These are phyloP conservation scores for Parastagonospora nodorum DNA, from an alignment of 2,329 filamentous ascomycete genomes.

Conservation along the genomic window DNA sequence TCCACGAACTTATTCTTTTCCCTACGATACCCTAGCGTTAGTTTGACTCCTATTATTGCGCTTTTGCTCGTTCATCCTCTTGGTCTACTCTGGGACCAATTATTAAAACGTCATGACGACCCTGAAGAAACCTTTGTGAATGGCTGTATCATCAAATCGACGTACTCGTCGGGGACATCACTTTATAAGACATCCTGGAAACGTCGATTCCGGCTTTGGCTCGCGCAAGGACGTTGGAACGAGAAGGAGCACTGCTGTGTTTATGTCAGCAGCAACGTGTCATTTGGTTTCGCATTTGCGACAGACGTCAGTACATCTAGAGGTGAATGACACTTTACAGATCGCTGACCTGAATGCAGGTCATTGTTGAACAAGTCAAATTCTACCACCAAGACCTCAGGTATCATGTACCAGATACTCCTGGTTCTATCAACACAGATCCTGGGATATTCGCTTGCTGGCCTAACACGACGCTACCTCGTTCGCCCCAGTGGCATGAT, in stretches of 20 bases:
- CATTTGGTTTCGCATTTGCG: slow-evolving; percentile 86
- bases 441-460: slow-evolving; percentile 83
- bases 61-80: slow-evolving; percentile 83
- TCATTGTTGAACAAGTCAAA: slow-evolving; percentile 86
- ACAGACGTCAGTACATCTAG: slow-evolving; percentile 64
- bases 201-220: slow-evolving; percentile 68
- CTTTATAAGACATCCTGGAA: slow-evolving; percentile 24
- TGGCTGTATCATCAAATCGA: slow-evolving; percentile 52
- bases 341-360: slow-evolving; percentile 42
- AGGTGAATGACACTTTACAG: not conserved
- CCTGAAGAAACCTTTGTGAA: slow-evolving; percentile 62
- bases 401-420: slow-evolving; percentile 77
- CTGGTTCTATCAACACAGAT: slow-evolving; percentile 87
- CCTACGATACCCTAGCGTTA: slow-evolving; percentile 85
- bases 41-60: slow-evolving; percentile 87
- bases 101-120: slow-evolving; percentile 66
- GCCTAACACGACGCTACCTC: slow-evolving; percentile 77
- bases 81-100: slow-evolving; percentile 76
- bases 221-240: slow-evolving; percentile 82
- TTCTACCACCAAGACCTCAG: slow-evolving; percentile 85
- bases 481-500: slow-evolving; percentile 89
- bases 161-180: slow-evolving; percentile 12
- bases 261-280: slow-evolving; percentile 88
- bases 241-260: slow-evolving; percentile 89
- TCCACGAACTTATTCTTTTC: slow-evolving; percentile 89